phyloP scores from a whole-genome alignment of 2,329 filamentous ascomycete species.

The Aspergillus sp. region DNA sequence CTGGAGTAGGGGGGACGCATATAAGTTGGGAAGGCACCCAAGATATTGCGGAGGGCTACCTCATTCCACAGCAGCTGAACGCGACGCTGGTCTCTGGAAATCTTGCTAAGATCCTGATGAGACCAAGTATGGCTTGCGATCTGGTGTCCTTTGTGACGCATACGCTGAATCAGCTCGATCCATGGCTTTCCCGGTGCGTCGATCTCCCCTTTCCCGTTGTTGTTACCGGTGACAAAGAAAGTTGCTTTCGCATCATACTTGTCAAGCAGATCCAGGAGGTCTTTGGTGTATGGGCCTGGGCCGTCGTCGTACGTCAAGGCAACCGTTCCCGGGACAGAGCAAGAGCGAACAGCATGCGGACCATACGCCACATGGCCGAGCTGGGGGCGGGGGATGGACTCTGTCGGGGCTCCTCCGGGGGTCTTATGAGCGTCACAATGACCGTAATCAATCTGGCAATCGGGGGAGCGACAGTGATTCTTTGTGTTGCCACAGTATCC shows the following conservation, averaged over 20 bases:
- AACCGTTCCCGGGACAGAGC: slow-evolving; percentile 56
- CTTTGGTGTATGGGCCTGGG: slow-evolving; percentile 60
- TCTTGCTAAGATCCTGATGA: slow-evolving; percentile 47
- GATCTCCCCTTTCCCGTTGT: slow-evolving; percentile 47
- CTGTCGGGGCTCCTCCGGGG: slow-evolving; percentile 37
- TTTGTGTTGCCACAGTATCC: slow-evolving; percentile 40
- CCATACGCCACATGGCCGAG: slow-evolving; percentile 39
- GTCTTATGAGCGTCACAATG: slow-evolving; percentile 37
- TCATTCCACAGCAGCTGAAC: slow-evolving; percentile 50
- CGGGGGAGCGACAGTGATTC: slow-evolving; percentile 41
- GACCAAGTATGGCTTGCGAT: slow-evolving; percentile 55
- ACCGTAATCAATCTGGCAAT: slow-evolving; percentile 41
- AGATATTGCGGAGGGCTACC: slow-evolving; percentile 46
- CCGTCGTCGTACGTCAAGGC: slow-evolving; percentile 69
- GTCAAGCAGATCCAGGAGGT: slow-evolving; percentile 62
- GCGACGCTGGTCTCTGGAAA: slow-evolving; percentile 37
- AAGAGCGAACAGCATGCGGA: slow-evolving; percentile 36
- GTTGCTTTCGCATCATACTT: slow-evolving; percentile 63
- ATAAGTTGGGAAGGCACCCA: slow-evolving; percentile 53
- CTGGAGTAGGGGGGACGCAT: slow-evolving; percentile 54
- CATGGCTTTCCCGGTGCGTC: slow-evolving; percentile 39
- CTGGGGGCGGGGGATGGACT: slow-evolving; percentile 34
- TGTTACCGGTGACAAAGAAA: slow-evolving; percentile 62
- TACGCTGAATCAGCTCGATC: slow-evolving; percentile 41
- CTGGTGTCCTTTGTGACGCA: slow-evolving; percentile 49